Evolutionary conservation across 2,329 filamentous ascomycete genomes (phyloP), one percentile per base, ranked within the genome.

Genomic region (Alternaria conjuncta): DNA sequence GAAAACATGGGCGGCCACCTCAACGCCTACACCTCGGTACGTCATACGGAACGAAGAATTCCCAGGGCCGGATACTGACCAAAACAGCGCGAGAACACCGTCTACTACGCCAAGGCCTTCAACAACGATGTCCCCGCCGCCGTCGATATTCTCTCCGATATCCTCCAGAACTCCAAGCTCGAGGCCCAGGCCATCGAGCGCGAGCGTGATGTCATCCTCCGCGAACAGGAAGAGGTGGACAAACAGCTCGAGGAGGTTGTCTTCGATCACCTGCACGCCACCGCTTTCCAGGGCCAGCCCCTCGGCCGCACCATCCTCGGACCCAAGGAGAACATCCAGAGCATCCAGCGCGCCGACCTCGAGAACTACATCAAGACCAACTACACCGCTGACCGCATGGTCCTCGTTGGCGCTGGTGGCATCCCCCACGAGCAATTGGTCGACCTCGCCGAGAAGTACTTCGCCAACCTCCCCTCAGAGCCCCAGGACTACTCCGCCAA

Each of bases 1-100:
- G 96, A 99, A 88, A 99, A 99, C 86, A 97, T 99, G 93, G 96
- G 96, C 82, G 96, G 93, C 71, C 96, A 99, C 86, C 88, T 99
- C 77, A 99, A 99, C 85, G 96, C 96, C 82, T 99, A 99, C 87
- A 99, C 96, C 78, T 98, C 95, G 86, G 94, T 97, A 90, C 79
- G 91, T 71, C 63, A 18, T 43, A 18, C 28, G 15, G 30, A 50
- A 6, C 36, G 9, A 32, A 12, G 32, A 23, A 56, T 18, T 11
- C 2, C 13, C 44, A 45, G 65, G 21, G 55, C 44, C 30, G 49
- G 32, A 58, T 61, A 66, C 65, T 78, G 72, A 79, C 67, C 68
- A 77, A 93, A 28, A 66, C 71, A 82, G 94, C 93, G 96, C 83
- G 96, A 99, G 85, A 98, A 97, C 89, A 99, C 96, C 77, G 96